Conservation (phyloP, 2,329 filamentous ascomycete genomes). For the Ascochyta viciae-villosae region DNA sequence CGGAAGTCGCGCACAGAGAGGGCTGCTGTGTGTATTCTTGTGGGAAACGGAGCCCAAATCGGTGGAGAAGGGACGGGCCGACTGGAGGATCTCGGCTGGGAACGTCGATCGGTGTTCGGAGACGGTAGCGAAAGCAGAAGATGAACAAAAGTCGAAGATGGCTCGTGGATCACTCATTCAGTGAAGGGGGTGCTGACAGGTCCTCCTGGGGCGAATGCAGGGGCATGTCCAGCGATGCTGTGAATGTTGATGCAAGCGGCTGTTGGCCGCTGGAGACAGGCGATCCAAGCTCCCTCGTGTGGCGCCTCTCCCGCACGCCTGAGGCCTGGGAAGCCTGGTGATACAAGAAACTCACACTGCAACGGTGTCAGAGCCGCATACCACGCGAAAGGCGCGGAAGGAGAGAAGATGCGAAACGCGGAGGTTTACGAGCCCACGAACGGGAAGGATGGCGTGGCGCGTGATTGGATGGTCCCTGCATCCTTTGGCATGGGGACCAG, state of each 20-base stretch:
- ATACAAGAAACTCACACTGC: conserved; percentile 32
- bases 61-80: conserved; percentile 7
- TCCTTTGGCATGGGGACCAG: conserved; percentile 3
- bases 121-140: background rate
- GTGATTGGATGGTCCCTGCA: conserved; percentile 30
- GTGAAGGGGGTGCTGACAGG: background rate
- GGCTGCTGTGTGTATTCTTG: conserved; percentile 20
- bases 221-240: conserved; percentile 4
- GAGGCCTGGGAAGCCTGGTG: conserved; percentile 20
- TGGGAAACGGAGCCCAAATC: background rate
- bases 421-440: conserved; percentile 23
- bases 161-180: conserved; percentile 1
- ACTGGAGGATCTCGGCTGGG: conserved; percentile 5
- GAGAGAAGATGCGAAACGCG: conserved; percentile 34
- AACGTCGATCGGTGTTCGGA: conserved; percentile 3
- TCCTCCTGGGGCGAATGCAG: background rate
- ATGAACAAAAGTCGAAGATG: conserved; percentile 2
- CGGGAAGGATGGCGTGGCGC: background rate
- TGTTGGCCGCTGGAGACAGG: conserved; percentile 18
- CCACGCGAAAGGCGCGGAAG: conserved; percentile 19
- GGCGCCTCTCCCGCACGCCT: conserved; percentile 20
- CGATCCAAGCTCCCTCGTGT: conserved; percentile 13
- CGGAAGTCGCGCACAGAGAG: conserved; percentile 9
- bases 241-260: conserved; percentile 17
- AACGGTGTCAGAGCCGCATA: conserved; percentile 31